Base-by-base conservation (phyloP, 371 early-diverging fungal species). In the Apophysomyces ossiformis region DNA sequence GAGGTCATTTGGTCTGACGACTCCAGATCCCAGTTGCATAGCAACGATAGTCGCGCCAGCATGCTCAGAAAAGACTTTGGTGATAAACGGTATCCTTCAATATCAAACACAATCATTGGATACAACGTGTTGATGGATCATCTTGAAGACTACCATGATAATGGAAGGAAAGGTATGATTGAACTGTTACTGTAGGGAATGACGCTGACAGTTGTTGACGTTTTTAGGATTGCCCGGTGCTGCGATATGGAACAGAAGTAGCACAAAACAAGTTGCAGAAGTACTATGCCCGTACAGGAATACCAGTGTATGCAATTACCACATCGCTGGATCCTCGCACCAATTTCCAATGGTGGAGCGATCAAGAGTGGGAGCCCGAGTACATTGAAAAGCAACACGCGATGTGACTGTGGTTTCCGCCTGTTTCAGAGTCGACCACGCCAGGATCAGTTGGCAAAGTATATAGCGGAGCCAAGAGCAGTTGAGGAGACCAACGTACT, bases 241-340 rank as follows among this genome's bases (percentile, higher is more conserved):
- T 21, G 3, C 11, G 15, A 6, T 4, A 21, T 3, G 59, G 57
- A 18, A 57, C 45, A 9, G 37, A 39, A 18, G 12, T 21, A 7
- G 69, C 63, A 44, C 63, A 61, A 44, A 38, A 37, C 7, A 67
- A 69, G 46, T 58, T 68, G 32, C 26, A 37, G 13, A 8, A 18
- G 21, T 67, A 66, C 26, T 65, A 67, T 41, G 15, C 35, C 1
- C 32, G 54, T 12, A 64, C 58, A 7, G 65, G 46, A 38, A 56
- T 59, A 12, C 37, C 60, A 13, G 15, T 65, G 4, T 65, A 69
- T 58, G 60, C 68, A 16, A 67, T 70, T 39, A 71, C 70, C 21
- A 68, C 67, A 0, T 68, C 70, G 4, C 47, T 73, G 18, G 61
- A 74, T 58, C 69, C 67, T 18, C 61, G 57, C 35, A 46, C 65